Conservation (phyloP, 2,329 filamentous ascomycete species). For the Lachnellula hyalina region DNA sequence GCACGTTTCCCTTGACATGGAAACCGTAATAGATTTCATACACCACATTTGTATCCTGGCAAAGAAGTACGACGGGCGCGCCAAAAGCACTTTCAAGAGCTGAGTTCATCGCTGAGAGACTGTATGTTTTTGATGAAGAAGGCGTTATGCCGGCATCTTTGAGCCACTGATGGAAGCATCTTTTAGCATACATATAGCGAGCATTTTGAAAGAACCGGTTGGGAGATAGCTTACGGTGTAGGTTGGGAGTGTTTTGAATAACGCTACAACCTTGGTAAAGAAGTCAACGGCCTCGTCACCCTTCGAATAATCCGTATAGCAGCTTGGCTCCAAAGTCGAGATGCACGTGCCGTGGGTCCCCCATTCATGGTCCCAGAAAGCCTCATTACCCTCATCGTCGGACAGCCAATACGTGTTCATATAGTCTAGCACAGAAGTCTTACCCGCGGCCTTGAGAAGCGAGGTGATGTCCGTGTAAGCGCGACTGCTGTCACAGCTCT, state of each 20-base stretch:
- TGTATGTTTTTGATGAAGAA: slow-evolving; percentile 50
- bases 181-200: neutral
- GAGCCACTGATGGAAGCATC: slow-evolving; percentile 39
- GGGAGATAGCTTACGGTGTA: slow-evolving; percentile 37
- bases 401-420: slow-evolving; percentile 53
- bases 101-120: slow-evolving; percentile 58
- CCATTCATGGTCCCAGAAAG: slow-evolving; percentile 69
- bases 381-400: slow-evolving; percentile 43
- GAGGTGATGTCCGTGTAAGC: slow-evolving; percentile 37
- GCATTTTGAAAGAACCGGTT: neutral
- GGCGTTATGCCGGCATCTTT: slow-evolving; percentile 44
- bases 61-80: slow-evolving; percentile 31
- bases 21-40: slow-evolving; percentile 48
- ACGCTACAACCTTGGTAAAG: slow-evolving; percentile 56
- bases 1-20: slow-evolving; percentile 43
- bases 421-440: slow-evolving; percentile 24
- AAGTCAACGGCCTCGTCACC: slow-evolving; percentile 63
- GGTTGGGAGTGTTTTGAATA: slow-evolving; percentile 61
- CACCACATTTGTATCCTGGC: slow-evolving; percentile 45
- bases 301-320: slow-evolving; percentile 53
- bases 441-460: neutral
- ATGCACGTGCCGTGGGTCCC: slow-evolving; percentile 67
- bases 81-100: slow-evolving; percentile 46
- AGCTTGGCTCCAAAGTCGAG: slow-evolving; percentile 58
- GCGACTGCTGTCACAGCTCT: slow-evolving; percentile 56